Conservation (phyloP, 352 stramenopile genomes). For the Phytophthora colocasiae region DNA sequence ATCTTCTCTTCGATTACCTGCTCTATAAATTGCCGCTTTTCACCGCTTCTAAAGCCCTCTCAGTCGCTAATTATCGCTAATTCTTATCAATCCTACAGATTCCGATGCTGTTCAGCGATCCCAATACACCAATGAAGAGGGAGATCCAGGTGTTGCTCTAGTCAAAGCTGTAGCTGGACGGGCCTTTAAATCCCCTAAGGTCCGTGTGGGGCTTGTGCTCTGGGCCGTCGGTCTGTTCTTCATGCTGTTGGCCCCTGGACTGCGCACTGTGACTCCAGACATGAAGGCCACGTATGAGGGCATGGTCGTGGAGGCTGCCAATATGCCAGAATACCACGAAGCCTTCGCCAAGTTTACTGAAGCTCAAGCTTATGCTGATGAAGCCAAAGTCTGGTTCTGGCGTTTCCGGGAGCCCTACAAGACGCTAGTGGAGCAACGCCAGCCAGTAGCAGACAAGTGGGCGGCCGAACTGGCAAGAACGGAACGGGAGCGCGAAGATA, state of each 20-base stretch:
- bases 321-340: slow-evolving; percentile 81
- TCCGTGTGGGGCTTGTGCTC: slow-evolving; percentile 67
- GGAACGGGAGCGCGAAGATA: slow-evolving; percentile 63
- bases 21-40: slow-evolving; percentile 8
- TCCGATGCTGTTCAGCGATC: slow-evolving; percentile 41
- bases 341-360: slow-evolving; percentile 62
- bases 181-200: slow-evolving; percentile 66
- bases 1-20: slow-evolving; percentile 7
- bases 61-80: slow-evolving; percentile 12
- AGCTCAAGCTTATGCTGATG: slow-evolving; percentile 63
- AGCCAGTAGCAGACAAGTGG: slow-evolving; percentile 68
- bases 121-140: slow-evolving; percentile 17
- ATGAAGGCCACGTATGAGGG: slow-evolving; percentile 82
- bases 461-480: slow-evolving; percentile 60
- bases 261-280: slow-evolving; percentile 69
- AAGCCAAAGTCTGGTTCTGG: slow-evolving; percentile 90
- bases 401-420: slow-evolving; percentile 83
- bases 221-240: slow-evolving; percentile 87
- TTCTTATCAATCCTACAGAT: slow-evolving; percentile 23
- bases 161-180: slow-evolving; percentile 58
- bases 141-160: slow-evolving; percentile 60
- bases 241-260: slow-evolving; percentile 76
- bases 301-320: slow-evolving; percentile 78
- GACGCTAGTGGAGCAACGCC: slow-evolving; percentile 58
- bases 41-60: slow-evolving; percentile 5